A percentile compares a stretch with the other conserved stretches of the same genome.
These are phyloP conservation scores for Luzula sylvatica DNA, from an alignment of 176 grass and related monocot species.

Conservation along the genomic window DNA sequence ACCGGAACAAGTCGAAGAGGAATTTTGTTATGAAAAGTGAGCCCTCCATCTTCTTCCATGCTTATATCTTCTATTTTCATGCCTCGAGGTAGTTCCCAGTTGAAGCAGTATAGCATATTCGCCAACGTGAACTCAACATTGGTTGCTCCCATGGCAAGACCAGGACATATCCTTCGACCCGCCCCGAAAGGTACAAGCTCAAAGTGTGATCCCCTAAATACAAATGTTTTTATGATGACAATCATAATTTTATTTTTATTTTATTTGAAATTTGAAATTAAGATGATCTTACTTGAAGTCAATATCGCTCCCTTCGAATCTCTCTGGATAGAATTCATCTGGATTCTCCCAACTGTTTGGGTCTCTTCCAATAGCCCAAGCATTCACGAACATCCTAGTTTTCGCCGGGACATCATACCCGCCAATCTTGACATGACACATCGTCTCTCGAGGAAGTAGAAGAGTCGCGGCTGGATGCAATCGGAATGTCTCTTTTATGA, in stretches of 20 bases:
- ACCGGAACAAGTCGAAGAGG: conserved; percentile 23
- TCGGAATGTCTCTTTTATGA: conserved; percentile 35
- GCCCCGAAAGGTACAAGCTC: conserved; percentile 37
- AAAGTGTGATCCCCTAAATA: conserved; percentile 23
- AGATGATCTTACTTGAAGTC: conserved; percentile 21
- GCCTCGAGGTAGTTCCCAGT: conserved; percentile 24
- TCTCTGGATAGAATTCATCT: conserved; percentile 29
- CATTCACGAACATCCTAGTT: conserved; percentile 20
- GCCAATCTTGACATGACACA: conserved; percentile 7
- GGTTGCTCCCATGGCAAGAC: conserved; percentile 23
- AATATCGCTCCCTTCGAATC: conserved; percentile 16
- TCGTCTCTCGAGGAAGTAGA: conserved; percentile 22
- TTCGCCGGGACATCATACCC: conserved; percentile 1
- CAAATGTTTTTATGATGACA: too few relatives aligned
- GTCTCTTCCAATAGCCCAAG: conserved; percentile 37
- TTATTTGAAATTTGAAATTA: too few relatives aligned
- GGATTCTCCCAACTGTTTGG: conserved; percentile 17
- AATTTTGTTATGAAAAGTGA: conserved; percentile 20
- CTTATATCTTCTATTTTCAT: conserved; percentile 18
- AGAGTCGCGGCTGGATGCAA: conserved; percentile 23
- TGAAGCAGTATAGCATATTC: conserved; percentile 26
- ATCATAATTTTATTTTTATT: too few relatives aligned
- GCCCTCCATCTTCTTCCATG: conserved; percentile 33
- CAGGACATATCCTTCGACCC: conserved; percentile 27
- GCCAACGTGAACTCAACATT: conserved; percentile 29